These are phyloP conservation scores for Nigrospora sphaerica DNA, from an alignment of 2,329 filamentous ascomycete genomes.

Conservation along the genomic window DNA sequence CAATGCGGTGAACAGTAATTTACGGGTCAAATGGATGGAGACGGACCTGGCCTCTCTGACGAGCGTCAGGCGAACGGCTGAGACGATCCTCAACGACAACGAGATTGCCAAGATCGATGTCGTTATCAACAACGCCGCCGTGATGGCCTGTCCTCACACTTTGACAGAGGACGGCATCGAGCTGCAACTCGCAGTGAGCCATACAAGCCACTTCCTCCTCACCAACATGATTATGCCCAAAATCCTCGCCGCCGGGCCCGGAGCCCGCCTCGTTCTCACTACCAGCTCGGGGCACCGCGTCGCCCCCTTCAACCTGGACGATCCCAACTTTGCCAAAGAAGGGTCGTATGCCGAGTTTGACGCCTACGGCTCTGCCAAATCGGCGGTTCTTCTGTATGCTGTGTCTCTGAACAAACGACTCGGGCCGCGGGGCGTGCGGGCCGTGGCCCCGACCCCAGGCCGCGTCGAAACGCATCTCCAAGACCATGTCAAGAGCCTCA, in stretches of 20 bases:
- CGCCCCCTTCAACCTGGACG: constrained; percentile 15
- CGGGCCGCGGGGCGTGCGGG: constrained; percentile 19
- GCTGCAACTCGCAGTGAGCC: constrained; percentile 24
- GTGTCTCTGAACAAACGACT: constrained; percentile 25
- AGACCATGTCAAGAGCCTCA: constrained; percentile 8
- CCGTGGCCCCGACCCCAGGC: constrained; percentile 32
- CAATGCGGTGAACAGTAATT: constrained; percentile 10
- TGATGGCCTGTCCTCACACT: constrained; percentile 30
- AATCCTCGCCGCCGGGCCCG: constrained; percentile 11
- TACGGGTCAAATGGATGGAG: constrained; percentile 17
- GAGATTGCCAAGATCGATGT: constrained; percentile 20
- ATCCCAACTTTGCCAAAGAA: constrained; percentile 18
- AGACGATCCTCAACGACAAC: constrained; percentile 17
- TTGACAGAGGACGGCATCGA: constrained; percentile 24
- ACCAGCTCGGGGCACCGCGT: constrained; percentile 15
- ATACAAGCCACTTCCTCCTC: constrained; percentile 25
- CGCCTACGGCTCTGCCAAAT: constrained; percentile 37
- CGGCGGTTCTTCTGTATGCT: constrained; percentile 35
- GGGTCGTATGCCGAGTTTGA: constrained; percentile 25
- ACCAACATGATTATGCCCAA: constrained; percentile 19
- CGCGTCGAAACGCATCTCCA: constrained; percentile 18
- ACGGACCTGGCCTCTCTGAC: constrained; percentile 19
- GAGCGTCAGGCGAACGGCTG: constrained; percentile 23
- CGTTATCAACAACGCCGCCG: constrained; percentile 27
- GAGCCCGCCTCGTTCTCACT: constrained; percentile 12